A percentile compares a stretch with the other conserved stretches of the same genome.
Conservation (phyloP, 2,329 filamentous ascomycete genomes). For the Fusarium coffeatum region DNA sequence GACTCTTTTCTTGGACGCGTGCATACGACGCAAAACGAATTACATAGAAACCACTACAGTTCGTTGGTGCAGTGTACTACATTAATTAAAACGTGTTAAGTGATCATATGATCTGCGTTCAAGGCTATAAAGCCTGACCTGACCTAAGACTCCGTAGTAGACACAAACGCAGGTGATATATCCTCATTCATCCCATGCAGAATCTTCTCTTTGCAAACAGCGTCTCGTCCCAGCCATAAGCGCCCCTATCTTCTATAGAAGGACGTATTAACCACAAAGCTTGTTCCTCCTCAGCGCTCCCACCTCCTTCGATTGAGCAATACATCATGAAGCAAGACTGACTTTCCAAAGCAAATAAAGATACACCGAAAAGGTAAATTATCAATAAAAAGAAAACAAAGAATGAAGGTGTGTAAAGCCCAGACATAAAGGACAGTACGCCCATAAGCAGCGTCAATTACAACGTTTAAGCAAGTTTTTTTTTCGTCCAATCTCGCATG, state of each 20-base stretch:
- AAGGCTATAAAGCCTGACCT: slow-evolving; percentile 42
- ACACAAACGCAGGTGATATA: slow-evolving; percentile 47
- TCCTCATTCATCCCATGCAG: slow-evolving; percentile 34
- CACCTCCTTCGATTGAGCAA: slow-evolving; percentile 23
- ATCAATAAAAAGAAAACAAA: slow-evolving; percentile 50
- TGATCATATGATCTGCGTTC: slow-evolving; percentile 46
- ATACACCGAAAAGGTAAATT: slow-evolving; percentile 50
- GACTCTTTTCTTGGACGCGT: not conserved
- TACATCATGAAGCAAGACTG: slow-evolving; percentile 37
- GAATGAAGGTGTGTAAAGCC: slow-evolving; percentile 44
- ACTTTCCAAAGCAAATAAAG: slow-evolving; percentile 42
- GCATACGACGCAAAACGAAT: not conserved
- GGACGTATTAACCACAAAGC: slow-evolving; percentile 40
- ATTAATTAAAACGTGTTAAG: slow-evolving; percentile 2
- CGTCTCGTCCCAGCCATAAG: slow-evolving; percentile 41
- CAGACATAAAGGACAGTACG: slow-evolving; percentile 44
- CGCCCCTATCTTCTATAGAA: slow-evolving; percentile 24
- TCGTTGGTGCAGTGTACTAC: not conserved
- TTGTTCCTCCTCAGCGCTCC: slow-evolving; percentile 21
- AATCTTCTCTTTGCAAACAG: slow-evolving; percentile 25
- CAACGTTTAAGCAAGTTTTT: slow-evolving; percentile 57
- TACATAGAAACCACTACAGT: not conserved
- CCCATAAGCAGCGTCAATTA: slow-evolving; percentile 52
- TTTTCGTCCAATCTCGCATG: slow-evolving; percentile 46
- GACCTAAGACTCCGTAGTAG: slow-evolving; percentile 44